Base-by-base conservation (phyloP, 768 basidiomycete species). In the Cytidiella melzeri region DNA sequence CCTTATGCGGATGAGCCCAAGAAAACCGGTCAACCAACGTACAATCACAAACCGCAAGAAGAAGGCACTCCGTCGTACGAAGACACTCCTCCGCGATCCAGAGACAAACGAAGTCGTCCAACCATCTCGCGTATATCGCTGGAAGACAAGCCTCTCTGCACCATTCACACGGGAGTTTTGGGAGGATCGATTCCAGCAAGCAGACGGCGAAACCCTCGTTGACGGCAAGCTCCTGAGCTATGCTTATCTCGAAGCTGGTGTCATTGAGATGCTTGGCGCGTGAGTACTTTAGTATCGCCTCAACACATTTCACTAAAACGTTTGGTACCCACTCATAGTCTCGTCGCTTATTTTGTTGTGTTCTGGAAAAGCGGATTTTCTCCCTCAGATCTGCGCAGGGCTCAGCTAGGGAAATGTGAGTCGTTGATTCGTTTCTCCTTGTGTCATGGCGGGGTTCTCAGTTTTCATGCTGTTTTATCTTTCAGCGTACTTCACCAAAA, bases 311-410 rank as follows among this genome's bases (percentile, higher is more conserved):
- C n/a, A 34, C 40, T 3, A 30, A 15, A 28, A 43, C 9, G 10
- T n/a, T n/a, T n/a, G n/a, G n/a, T n/a, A n/a, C n/a, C n/a, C 18
- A 27, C 2, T 12, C 19, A 18, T 50, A 84, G 81, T 7, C 57
- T 84, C n/a, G 64, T 80, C 11, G 73, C 76, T 5, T 85, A 84
- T 58, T 84, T 85, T 53, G 73, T 84, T 13, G 80, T 84, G 11
- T 85, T 84, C 61, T 74, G 67, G 65, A 77, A 78, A 62, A 68
- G 70, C 18, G 83, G 83, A 0, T 83, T 85, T 58, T 70, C 78
- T 2, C 83, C 83, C 3, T 61, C 52, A 18, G 83, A 85, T 59
- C 66, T 85, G 47, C 62, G 66, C 18, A 58, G 52, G 12, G 77
- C 82, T 1, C 83, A 85, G 56, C 57, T 69, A 7, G 24, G 10